Conservation (phyloP, 768 basidiomycete genomes). For the Boletus rufocinnamomeus region DNA sequence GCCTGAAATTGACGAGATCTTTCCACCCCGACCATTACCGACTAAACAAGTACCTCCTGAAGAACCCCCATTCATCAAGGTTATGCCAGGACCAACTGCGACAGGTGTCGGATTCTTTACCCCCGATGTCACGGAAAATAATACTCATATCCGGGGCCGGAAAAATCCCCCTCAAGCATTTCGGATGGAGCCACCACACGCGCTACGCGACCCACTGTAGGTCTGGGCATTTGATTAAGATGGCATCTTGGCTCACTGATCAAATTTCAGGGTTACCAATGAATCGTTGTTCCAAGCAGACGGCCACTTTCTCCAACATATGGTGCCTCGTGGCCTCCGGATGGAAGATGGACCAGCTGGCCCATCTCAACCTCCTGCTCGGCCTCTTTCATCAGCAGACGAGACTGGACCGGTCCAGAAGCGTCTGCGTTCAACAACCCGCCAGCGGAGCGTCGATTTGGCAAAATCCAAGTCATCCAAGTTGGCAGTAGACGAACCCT, state of each 20-base stretch:
- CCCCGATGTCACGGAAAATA: conserved; percentile 60
- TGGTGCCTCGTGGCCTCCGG: conserved; percentile 42
- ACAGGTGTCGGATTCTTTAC: conserved; percentile 78
- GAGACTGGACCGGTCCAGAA: conserved; percentile 79
- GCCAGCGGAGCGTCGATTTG: conserved; percentile 50
- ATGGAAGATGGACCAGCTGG: conserved; percentile 43
- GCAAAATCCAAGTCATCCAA: conserved; percentile 62
- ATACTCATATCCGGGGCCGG: conserved; percentile 58
- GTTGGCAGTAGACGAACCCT: conserved; percentile 64
- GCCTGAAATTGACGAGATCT: conserved; percentile 71
- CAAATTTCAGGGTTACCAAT: conserved; percentile 49
- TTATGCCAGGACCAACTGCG: conserved; percentile 48
- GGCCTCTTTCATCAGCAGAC: conserved; percentile 81
- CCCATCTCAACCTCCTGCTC: conserved; percentile 50
- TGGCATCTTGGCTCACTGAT: conserved; percentile 4
- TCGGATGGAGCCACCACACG: conserved; percentile 53
- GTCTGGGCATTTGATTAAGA: conserved; percentile 19
- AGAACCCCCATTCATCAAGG: conserved; percentile 42
- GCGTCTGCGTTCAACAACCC: conserved; percentile 65
- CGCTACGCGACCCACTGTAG: conserved; percentile 66
- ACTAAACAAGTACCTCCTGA: conserved; percentile 56
- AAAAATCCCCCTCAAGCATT: conserved; percentile 57
- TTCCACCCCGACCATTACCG: conserved; percentile 63
- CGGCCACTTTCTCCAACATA: conserved; percentile 54
- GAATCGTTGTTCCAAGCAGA: conserved; percentile 59